Evolutionary conservation across 2,329 filamentous ascomycete species (phyloP).

Genomic region (Rhexocercosporidium sp.): DNA sequence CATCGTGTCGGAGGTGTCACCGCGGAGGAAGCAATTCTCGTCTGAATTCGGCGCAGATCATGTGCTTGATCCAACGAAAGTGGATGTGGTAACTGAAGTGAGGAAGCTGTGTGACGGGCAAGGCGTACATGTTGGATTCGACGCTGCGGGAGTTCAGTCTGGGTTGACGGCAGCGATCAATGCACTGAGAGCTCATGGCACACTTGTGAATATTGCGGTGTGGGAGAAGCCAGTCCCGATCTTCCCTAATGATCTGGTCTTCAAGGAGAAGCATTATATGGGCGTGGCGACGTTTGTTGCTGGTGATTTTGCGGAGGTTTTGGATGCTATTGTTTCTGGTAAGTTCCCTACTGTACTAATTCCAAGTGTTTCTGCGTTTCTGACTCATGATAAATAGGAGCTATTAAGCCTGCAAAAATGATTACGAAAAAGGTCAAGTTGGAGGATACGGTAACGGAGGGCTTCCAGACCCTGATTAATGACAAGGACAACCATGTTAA

Average conservation of each 20-base stretch:
- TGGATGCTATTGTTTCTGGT: conserved; percentile 51
- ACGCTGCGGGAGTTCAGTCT: conserved; percentile 57
- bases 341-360: not conserved
- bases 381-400: not conserved
- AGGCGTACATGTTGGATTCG: conserved; percentile 56
- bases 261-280: conserved; percentile 57
- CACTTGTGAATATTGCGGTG: conserved; percentile 59
- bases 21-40: conserved; percentile 53
- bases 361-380: not conserved
- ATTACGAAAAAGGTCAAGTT: conserved; percentile 17
- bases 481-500: conserved; percentile 18
- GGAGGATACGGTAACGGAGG: conserved; percentile 9
- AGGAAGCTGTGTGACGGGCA: conserved; percentile 41
- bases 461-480: conserved; percentile 13
- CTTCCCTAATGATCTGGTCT: conserved; percentile 55
- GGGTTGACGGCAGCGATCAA: conserved; percentile 54
- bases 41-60: conserved; percentile 56
- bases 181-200: conserved; percentile 54
- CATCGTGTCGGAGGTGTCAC: conserved; percentile 57
- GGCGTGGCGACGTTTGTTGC: conserved; percentile 57
- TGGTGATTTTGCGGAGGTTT: conserved; percentile 62
- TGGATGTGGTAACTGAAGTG: conserved; percentile 49
- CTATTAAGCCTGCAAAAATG: conserved; percentile 11
- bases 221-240: conserved; percentile 58
- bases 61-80: conserved; percentile 55